Evolutionary conservation across 306 rosid genomes (phyloP).

Genomic region (Dalbergia cochinchinensis): DNA sequence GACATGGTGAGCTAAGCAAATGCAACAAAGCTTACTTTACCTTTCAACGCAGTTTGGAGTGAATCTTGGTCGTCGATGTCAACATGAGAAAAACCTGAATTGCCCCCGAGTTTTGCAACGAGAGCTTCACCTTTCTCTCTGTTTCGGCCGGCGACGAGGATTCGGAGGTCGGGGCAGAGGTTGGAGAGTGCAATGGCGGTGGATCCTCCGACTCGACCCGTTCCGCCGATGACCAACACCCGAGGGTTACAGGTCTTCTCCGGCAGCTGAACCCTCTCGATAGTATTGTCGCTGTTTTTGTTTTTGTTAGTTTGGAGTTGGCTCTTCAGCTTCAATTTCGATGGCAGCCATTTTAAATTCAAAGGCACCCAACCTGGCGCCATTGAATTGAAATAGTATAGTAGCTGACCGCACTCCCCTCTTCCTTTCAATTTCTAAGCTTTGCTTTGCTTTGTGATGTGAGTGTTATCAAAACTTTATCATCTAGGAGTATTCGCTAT

Average conservation of each 20-base stretch:
- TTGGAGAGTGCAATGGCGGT: constrained; percentile 83
- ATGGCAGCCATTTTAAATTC: constrained; percentile 46
- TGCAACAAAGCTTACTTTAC: constrained; percentile 44
- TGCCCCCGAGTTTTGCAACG: constrained; percentile 70
- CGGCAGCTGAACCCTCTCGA: constrained; percentile 53
- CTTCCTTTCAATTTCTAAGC: neutral
- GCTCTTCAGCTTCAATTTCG: neutral
- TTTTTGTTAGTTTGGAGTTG: constrained; percentile 16
- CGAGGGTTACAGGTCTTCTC: constrained; percentile 67
- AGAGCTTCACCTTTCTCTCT: constrained; percentile 80
- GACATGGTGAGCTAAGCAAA: neutral
- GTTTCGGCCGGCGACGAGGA: constrained; percentile 82
- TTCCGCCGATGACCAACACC: constrained; percentile 88
- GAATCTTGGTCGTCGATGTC: constrained; percentile 62
- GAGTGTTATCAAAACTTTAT: neutral
- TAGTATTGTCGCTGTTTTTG: neutral
- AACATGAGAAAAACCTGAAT: constrained; percentile 70
- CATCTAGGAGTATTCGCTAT: neutral
- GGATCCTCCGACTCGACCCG: constrained; percentile 96
- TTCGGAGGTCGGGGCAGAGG: constrained; percentile 71
- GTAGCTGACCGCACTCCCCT: neutral
- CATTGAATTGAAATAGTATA: constrained; percentile 40
- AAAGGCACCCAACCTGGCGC: constrained; percentile 50
- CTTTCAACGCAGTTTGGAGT: constrained; percentile 67
- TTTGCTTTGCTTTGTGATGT: neutral